Conservation (phyloP, 805 yeast genomes). For the Hermanozyma aechmeae region DNA sequence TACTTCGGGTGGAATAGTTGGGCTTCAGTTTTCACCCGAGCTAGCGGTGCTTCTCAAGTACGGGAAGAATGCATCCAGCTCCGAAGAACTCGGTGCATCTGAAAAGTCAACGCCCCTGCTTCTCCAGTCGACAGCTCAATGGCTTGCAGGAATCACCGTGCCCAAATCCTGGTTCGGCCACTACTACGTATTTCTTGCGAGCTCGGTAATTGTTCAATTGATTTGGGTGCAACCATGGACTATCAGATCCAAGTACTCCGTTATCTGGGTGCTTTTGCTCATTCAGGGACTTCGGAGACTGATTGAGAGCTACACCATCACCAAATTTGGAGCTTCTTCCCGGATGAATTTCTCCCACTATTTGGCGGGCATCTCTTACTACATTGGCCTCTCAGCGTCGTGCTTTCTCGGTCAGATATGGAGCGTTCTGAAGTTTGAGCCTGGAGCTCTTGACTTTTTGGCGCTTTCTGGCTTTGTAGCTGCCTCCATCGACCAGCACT, state of each 20-base stretch:
- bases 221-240: too few relatives aligned
- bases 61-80: too few relatives aligned
- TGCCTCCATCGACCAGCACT: constrained; percentile 44
- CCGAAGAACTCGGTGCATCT: too few relatives aligned
- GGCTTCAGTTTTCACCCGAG: too few relatives aligned
- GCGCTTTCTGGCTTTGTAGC: constrained; percentile 29
- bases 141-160: constrained; percentile 27
- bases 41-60: too few relatives aligned
- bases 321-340: constrained; percentile 37
- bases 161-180: constrained; percentile 59
- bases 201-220: background rate
- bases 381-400: constrained; percentile 37
- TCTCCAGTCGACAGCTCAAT: too few relatives aligned
- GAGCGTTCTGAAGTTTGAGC: background rate
- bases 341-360: constrained; percentile 62
- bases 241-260: constrained; percentile 10
- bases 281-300: constrained; percentile 49
- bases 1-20: too few relatives aligned
- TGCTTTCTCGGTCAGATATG: constrained; percentile 10
- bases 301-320: constrained; percentile 43
- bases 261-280: constrained; percentile 15
- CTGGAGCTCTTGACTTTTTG: background rate
- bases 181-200: constrained; percentile 42
- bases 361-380: constrained; percentile 53
- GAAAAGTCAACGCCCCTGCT: too few relatives aligned